Conservation (phyloP, 176 grass and related monocot genomes). For the Oryza meyeriana region DNA sequence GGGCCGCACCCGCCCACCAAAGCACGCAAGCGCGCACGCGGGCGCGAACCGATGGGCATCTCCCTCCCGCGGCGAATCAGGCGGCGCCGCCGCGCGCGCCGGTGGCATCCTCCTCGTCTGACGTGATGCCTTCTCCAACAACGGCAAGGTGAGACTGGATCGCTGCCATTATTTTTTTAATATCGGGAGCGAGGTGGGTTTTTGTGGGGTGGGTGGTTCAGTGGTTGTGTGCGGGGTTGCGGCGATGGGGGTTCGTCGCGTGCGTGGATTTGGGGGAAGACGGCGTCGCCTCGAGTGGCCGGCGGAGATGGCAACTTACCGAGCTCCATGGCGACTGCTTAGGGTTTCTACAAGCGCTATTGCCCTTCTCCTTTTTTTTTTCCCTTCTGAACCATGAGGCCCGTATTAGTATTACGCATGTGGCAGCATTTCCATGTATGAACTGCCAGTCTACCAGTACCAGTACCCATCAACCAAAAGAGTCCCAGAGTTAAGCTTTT, state of each 20-base stretch:
- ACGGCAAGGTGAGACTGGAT: neutral
- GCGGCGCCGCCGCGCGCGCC: neutral
- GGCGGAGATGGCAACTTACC: neutral
- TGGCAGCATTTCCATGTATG: slow-evolving; percentile 14
- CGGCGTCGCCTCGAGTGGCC: neutral
- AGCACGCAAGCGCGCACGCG: too few relatives aligned
- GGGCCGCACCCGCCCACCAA: too few relatives aligned
- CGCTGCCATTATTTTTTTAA: neutral
- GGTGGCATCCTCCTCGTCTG: neutral
- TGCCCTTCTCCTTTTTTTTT: neutral
- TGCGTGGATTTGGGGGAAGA: neutral
- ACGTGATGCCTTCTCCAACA: neutral
- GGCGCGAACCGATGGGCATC: too few relatives aligned
- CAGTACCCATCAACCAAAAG: slow-evolving; percentile 1
- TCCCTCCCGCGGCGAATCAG: neutral
- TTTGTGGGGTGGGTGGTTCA: neutral
- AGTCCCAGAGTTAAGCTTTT: slow-evolving; percentile 4
- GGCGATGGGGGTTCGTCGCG: neutral
- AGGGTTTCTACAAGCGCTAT: neutral
- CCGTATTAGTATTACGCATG: slow-evolving; percentile 14
- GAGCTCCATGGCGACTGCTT: neutral
- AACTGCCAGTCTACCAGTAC: neutral
- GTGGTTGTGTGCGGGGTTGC: neutral
- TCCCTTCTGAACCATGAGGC: neutral
- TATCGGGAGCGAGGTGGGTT: neutral